Conservation (phyloP, 768 basidiomycete genomes). For the Trametes coccinea region DNA sequence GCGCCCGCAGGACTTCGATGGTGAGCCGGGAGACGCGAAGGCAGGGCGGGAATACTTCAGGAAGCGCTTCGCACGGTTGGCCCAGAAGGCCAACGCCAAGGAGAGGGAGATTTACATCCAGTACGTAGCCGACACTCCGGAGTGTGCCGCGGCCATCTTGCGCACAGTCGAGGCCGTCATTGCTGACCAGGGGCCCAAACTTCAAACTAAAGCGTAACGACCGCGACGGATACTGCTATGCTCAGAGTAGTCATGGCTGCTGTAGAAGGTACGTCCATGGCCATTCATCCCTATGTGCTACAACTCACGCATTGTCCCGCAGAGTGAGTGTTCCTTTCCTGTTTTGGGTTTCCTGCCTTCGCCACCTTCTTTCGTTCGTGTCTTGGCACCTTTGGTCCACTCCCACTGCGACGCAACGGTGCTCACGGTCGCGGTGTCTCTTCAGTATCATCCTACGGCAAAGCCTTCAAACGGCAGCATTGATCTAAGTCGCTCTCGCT, state of each 20-base stretch:
- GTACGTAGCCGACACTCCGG: slow-evolving; percentile 47
- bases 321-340: slow-evolving; percentile 63
- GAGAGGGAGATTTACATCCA: slow-evolving; percentile 93
- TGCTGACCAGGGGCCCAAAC: slow-evolving; percentile 5
- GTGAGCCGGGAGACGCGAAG: slow-evolving; percentile 67
- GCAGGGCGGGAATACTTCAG: slow-evolving; percentile 91
- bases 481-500: slow-evolving; percentile 45
- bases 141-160: too few relatives aligned
- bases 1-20: slow-evolving; percentile 72
- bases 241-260: slow-evolving; percentile 93
- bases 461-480: slow-evolving; percentile 63
- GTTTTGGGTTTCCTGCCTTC: slow-evolving; percentile 30
- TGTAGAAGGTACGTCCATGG: slow-evolving; percentile 75
- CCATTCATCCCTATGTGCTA: slow-evolving; percentile 1
- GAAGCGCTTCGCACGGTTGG: slow-evolving; percentile 76
- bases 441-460: slow-evolving; percentile 68
- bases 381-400: slow-evolving; percentile 17
- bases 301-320: slow-evolving; percentile 24
- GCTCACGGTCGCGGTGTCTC: slow-evolving; percentile 22
- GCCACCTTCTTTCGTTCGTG: slow-evolving; percentile 11
- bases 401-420: slow-evolving; percentile 8
- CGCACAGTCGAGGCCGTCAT: neutral
- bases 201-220: slow-evolving; percentile 63
- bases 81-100: slow-evolving; percentile 83
- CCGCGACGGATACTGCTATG: slow-evolving; percentile 87